Evolutionary conservation across 148 eudicot genomes (phyloP).

Genomic region (Vaccinium corymbosum): DNA sequence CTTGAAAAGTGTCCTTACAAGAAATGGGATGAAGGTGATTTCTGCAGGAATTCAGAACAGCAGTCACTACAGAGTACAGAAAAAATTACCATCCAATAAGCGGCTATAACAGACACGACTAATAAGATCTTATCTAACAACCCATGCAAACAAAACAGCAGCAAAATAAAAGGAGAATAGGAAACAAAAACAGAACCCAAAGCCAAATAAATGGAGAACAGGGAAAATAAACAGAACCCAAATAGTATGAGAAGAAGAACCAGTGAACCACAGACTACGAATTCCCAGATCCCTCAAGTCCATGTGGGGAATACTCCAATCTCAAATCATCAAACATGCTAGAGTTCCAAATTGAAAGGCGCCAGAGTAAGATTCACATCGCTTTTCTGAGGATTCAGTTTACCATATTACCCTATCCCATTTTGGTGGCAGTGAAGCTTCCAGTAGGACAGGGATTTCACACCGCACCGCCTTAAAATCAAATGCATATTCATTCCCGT

Average conservation of each 20-base stretch:
- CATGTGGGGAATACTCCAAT: background rate
- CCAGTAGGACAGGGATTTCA: no score
- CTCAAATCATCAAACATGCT: background rate
- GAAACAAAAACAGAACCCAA: background rate
- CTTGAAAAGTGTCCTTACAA: background rate
- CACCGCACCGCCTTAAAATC: no score
- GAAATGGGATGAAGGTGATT: background rate
- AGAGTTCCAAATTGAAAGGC: background rate
- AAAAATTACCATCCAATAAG: background rate
- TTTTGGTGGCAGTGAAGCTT: no score
- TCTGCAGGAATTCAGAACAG: constrained; percentile 15
- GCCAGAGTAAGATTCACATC: no score
- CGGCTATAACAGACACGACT: background rate
- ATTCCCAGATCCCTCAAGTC: background rate
- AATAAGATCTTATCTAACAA: background rate
- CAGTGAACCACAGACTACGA: background rate
- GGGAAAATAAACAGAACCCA: background rate
- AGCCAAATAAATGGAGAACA: no score
- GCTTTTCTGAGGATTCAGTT: no score
- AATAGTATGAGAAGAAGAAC: background rate
- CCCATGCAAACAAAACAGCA: background rate
- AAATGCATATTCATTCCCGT: no score
- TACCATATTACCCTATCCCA: no score
- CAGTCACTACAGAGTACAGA: background rate
- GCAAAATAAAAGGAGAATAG: background rate